A percentile compares a stretch with the other conserved stretches of the same genome.
These are phyloP conservation scores for bread wheat (Triticum aestivum) DNA, from an alignment of 176 grass and related monocot genomes.

Conservation along the genomic window DNA sequence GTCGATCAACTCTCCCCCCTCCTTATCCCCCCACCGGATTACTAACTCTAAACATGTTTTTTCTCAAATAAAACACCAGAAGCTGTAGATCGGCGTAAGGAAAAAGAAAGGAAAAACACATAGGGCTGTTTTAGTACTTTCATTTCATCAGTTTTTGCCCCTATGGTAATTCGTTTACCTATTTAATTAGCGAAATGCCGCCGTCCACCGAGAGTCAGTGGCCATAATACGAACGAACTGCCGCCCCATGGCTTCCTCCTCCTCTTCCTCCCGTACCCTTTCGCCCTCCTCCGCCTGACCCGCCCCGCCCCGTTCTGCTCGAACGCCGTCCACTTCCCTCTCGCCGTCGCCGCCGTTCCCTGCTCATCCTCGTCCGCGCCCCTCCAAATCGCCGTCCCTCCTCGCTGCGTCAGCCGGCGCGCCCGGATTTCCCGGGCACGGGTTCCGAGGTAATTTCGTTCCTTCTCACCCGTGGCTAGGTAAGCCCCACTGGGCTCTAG, in stretches of 20 bases:
- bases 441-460: not conserved
- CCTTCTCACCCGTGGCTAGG: not conserved
- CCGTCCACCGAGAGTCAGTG: not conserved
- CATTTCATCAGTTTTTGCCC: not conserved
- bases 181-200: not conserved
- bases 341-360: not conserved
- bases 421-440: not conserved
- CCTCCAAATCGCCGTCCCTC: not conserved
- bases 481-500: not conserved
- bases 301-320: not conserved
- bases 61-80: not conserved
- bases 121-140: not conserved
- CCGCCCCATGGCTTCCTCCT: slow-evolving; percentile 3
- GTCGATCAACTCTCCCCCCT: not conserved
- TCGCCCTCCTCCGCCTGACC: not conserved
- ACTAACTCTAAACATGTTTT: not conserved
- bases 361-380: not conserved
- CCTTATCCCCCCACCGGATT: not conserved
- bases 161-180: not conserved
- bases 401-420: not conserved
- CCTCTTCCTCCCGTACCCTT: not conserved
- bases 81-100: not conserved
- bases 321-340: too few species aligned
- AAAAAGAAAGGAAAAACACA: not conserved
- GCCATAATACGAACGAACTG: not conserved